Evolutionary conservation across 441 rosid species (phyloP).

Genomic region (Croton setiger): DNA sequence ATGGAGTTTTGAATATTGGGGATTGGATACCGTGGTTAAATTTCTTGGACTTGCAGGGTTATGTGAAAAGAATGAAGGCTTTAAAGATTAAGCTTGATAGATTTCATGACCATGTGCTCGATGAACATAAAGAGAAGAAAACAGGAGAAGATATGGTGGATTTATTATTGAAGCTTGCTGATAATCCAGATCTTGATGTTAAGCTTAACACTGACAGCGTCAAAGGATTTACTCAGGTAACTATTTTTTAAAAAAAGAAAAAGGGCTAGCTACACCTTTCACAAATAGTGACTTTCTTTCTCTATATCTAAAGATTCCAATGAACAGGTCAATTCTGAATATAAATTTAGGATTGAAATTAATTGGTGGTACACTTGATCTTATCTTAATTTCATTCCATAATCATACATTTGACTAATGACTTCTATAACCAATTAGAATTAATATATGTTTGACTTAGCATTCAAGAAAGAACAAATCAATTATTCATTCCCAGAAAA

Average conservation of each 20-base stretch:
- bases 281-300: too few species aligned
- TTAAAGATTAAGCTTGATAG: conserved; percentile 22
- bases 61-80: conserved; percentile 32
- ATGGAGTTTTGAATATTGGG: conserved; percentile 36
- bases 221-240: conserved; percentile 30
- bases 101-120: conserved; percentile 27
- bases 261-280: too few species aligned
- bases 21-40: conserved; percentile 37
- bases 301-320: too few species aligned
- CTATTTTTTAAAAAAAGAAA: not conserved
- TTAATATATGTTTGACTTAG: too few species aligned
- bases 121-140: conserved; percentile 24
- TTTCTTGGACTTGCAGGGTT: conserved; percentile 36
- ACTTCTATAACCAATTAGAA: too few species aligned
- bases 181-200: conserved; percentile 31
- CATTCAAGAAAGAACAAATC: too few species aligned
- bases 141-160: conserved; percentile 34
- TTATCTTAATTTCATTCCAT: not conserved
- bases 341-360: too few species aligned
- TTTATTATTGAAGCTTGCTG: conserved; percentile 27
- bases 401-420: not conserved
- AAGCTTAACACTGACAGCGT: conserved; percentile 24
- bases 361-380: too few species aligned
- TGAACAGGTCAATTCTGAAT: too few species aligned
- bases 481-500: not conserved